phyloP scores from a whole-genome alignment of 441 rosid genomes.

The Jatropha multifida region DNA sequence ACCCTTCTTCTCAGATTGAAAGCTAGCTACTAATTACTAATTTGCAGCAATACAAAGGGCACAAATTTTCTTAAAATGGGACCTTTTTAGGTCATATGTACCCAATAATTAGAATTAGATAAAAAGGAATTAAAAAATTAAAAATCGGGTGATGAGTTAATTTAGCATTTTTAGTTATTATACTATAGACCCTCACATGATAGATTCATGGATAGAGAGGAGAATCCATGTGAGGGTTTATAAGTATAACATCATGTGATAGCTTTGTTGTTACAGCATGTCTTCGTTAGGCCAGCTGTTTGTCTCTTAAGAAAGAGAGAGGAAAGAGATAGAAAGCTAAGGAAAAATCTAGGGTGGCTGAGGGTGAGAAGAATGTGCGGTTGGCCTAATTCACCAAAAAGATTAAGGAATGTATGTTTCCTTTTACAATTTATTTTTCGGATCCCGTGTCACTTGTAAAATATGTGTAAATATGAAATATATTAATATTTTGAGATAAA shows the following conservation, averaged over 20 bases:
- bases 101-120: neutral
- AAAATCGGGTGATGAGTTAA: neutral
- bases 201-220: neutral
- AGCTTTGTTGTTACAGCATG: conserved; percentile 4
- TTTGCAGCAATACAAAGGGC: neutral
- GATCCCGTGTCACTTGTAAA: too few species aligned
- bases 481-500: too few species aligned
- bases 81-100: neutral
- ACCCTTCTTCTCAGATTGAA: neutral
- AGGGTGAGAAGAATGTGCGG: conserved; percentile 6
- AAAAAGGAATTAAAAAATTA: too few species aligned
- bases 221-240: conserved; percentile 12
- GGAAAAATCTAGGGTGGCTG: neutral
- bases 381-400: neutral
- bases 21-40: neutral
- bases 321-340: neutral
- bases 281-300: conserved; percentile 2
- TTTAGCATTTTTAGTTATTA: neutral
- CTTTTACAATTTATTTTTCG: too few species aligned
- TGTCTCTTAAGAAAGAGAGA: neutral
- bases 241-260: conserved; percentile 9
- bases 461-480: too few species aligned
- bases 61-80: neutral
- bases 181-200: neutral
- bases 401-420: neutral